Conservation (phyloP, 176 grass and related monocot genomes). For the Cymbopogon citratus region DNA sequence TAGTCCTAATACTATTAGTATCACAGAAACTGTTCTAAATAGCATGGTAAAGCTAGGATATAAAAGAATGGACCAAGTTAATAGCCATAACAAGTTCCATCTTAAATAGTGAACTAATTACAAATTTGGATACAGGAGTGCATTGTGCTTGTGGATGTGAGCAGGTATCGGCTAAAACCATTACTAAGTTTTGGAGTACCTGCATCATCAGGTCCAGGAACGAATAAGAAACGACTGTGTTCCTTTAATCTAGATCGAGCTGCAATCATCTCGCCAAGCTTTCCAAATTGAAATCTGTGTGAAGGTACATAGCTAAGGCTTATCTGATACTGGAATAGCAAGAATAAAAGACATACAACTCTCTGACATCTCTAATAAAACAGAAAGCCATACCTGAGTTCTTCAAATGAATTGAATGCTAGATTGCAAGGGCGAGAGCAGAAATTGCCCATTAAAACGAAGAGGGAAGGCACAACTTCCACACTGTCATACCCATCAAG, state of each 20-base stretch:
- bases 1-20: not conserved
- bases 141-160: not conserved
- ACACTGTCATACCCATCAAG: conserved; percentile 91
- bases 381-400: conserved; percentile 56
- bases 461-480: conserved; percentile 82
- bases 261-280: conserved; percentile 86
- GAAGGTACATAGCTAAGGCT: not conserved
- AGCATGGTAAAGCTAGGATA: conserved; percentile 8
- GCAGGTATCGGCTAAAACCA: conserved; percentile 17
- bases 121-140: not conserved
- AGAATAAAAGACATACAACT: not conserved
- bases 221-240: conserved; percentile 78
- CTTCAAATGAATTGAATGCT: conserved; percentile 77
- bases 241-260: conserved; percentile 69
- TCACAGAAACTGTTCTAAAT: conserved; percentile 11
- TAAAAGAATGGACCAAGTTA: conserved; percentile 11
- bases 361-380: not conserved
- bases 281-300: conserved; percentile 83
- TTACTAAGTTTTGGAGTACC: conserved; percentile 45
- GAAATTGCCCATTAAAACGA: conserved; percentile 97
- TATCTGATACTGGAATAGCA: not conserved
- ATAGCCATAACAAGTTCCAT: not conserved
- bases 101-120: not conserved
- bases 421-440: conserved; percentile 82
- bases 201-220: conserved; percentile 91